Base-by-base conservation (phyloP, 345 rosid species). In the Euphorbia pulcherrima region DNA sequence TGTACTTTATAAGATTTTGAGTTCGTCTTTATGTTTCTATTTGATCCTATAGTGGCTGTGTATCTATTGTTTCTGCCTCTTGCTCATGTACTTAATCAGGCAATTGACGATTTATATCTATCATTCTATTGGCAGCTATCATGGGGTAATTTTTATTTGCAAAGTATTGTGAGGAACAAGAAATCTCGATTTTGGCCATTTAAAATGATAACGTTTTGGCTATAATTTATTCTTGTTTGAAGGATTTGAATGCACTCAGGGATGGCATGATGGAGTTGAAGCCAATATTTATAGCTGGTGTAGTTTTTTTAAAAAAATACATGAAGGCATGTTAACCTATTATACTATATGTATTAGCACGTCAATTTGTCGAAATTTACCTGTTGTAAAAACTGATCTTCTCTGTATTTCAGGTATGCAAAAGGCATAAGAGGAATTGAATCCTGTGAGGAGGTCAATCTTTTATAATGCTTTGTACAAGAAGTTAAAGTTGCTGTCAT, bases 61-160 rank as follows among this genome's bases (percentile, higher is more conserved):
- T 94, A 90, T 74, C 83, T 94, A 64, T 94, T 96, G n/a, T 94
- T 94, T 80, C 76, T 93, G 64, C 99, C 99, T 2, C 89, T 94
- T 65, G 97, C 99, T 72, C 99, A 94, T 76, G 75, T 86, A 60
- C 90, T 94, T 58, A 97, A 94, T 70, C 96, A 97, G 27, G 51
- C 63, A 78, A 85, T 87, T 57, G 97, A 94, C 72, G 97, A 94
- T n/a, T n/a, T n/a, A 79, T 89, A 85, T 91, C 91, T 75, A 84
- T 90, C 70, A 74, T 75, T 86, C 99, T 30, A 83, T 94, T 46
- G 99, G 99, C 73, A 90, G 83, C 76, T 94, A 88, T 74, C 97
- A 94, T 67, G 99, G 97, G 85, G 99, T 94, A n/a, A 44, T 46
- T 17, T 48, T 26, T 37, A 8, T 21, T 28, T 18, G n/a, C 4